Evolutionary conservation across 768 basidiomycete genomes (phyloP), one percentile per base, ranked within the genome.

Genomic region (Lactarius pseudohatsudake): DNA sequence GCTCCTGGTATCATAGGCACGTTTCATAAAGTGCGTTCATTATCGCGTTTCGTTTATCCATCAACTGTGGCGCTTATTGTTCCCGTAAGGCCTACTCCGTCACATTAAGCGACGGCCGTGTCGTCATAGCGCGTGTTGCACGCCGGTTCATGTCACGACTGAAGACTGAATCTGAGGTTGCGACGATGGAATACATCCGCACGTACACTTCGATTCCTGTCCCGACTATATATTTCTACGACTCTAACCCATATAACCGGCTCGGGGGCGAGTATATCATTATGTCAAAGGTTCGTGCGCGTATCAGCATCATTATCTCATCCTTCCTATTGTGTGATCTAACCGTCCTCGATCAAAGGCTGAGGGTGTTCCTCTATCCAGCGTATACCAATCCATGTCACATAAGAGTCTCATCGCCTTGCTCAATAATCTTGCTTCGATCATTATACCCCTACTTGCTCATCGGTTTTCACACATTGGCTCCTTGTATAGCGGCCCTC

Each of bases 81-180:
- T 36, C 64, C 61, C 50, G 26, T 10, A 54, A 92, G 90, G 92
- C 90, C 36, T 94, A 92, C 78, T 81, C 91, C 2, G 79, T 93
- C 59, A 88, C 86, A 9, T 82, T 93, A 22, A 79, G 77, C 22
- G 84, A 89, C 72, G 77, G 81, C 18, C 78, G 82, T 59, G 81
- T 89, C 65, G 75, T 94, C 53, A 86, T 94, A 9, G 90, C 89
- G 7, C 85, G 91, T 45, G 90, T 94, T 28, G 92, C 92, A 3
- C 87, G 91, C 59, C 85, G 89, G 11, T 94, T 90, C 75, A 92
- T 94, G 90, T 89, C 91, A 1, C 84, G 89, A 40, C 82, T 92
- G 70, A 94, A 94, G 79, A 92, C 90, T 4, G 88, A 91, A 75
- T 93, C 92, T 0, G 92, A 94, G 73, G 89, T 92, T 9, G 91